phyloP scores from a whole-genome alignment of 495 filamentous ascomycete species.

The Parmelia sp. region DNA sequence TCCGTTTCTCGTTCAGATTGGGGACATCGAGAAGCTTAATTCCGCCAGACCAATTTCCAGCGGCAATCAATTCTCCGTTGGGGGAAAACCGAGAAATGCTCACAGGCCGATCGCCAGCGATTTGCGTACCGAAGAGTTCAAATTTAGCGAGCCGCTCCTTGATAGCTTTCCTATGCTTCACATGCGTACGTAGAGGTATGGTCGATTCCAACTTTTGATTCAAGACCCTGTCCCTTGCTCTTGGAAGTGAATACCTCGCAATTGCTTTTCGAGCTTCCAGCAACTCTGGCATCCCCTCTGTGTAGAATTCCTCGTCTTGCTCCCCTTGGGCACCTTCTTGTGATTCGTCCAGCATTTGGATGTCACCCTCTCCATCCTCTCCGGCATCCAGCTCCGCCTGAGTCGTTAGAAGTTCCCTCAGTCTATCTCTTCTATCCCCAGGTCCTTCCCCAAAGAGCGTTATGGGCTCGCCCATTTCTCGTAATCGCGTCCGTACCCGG shows the following conservation, averaged over 20 bases:
- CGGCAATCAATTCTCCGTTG: conserved; percentile 73
- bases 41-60: conserved; percentile 84
- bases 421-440: conserved; percentile 74
- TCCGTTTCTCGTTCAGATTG: conserved; percentile 66
- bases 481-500: conserved; percentile 69
- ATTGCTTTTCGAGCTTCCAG: conserved; percentile 74
- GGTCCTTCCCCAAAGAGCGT: conserved; percentile 94
- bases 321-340: conserved; percentile 47
- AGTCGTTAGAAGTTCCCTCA: conserved; percentile 72
- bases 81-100: conserved; percentile 88
- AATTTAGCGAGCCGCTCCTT: conserved; percentile 78
- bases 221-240: conserved; percentile 68
- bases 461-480: conserved; percentile 83
- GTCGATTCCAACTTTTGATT: conserved; percentile 71
- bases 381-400: conserved; percentile 57
- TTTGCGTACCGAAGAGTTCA: conserved; percentile 87
- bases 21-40: conserved; percentile 81
- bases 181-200: conserved; percentile 79
- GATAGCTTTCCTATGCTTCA: conserved; percentile 81
- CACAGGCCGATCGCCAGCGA: conserved; percentile 81
- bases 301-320: conserved; percentile 95
- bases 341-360: conserved; percentile 49
- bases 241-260: conserved; percentile 76
- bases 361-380: conserved; percentile 58
- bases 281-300: conserved; percentile 66